These are phyloP conservation scores for Discostella stelligera DNA, from an alignment of 352 stramenopile species.

Conservation along the genomic window DNA sequence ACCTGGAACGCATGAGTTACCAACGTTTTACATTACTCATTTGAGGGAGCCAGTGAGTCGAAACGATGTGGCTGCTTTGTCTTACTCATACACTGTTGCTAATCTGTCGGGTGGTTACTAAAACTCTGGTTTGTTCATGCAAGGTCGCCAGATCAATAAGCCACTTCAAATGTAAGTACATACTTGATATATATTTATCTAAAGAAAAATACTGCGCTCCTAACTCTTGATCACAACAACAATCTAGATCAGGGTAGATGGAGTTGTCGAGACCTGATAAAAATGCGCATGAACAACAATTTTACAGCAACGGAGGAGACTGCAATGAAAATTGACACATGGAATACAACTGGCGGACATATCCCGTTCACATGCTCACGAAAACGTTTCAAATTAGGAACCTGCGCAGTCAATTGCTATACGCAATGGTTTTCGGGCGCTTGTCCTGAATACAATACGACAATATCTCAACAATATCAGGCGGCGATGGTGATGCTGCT, in stretches of 20 bases:
- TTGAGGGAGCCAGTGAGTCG: conserved; percentile 33
- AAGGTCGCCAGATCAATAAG: conserved; percentile 34
- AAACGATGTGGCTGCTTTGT: not conserved
- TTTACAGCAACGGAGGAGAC: conserved; percentile 23
- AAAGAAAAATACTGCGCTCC: not conserved
- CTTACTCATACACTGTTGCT: not conserved
- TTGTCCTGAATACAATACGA: conserved; percentile 7
- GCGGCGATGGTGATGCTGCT: conserved; percentile 22
- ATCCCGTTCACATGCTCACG: not conserved
- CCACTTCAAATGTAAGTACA: conserved; percentile 35
- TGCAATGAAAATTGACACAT: conserved; percentile 33
- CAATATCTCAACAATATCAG: conserved; percentile 19
- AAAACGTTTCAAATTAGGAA: conserved; percentile 7
- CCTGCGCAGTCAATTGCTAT: conserved; percentile 45
- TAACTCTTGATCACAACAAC: not conserved
- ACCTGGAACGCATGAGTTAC: conserved; percentile 14
- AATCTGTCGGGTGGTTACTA: not conserved
- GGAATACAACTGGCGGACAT: conserved; percentile 26
- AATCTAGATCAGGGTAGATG: conserved; percentile 29
- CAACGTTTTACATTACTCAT: conserved; percentile 41
- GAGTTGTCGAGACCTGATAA: conserved; percentile 20
- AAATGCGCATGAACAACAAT: not conserved
- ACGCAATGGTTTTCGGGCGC: conserved; percentile 33
- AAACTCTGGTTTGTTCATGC: not conserved
- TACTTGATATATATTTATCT: not conserved